Base-by-base conservation (phyloP, 208 protist genomes). In the Balamuthia mandrillaris region DNA sequence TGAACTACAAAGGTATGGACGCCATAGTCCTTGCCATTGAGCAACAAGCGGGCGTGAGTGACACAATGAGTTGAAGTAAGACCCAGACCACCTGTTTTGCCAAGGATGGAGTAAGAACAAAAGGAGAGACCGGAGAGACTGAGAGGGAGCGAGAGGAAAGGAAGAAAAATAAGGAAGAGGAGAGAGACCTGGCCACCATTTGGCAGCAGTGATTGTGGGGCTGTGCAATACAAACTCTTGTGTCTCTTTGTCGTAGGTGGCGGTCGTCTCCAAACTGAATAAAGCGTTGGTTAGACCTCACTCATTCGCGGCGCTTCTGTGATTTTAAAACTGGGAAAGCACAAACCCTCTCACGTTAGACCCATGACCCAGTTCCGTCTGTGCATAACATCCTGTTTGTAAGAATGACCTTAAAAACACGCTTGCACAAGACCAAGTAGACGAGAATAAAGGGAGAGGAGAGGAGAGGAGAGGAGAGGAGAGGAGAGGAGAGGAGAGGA, bases 251-350 rank as follows among this genome's bases (percentile, higher is more conserved):
- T 90, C 81, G 31, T 85, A 94, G 0, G 81, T 88, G 9, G 92
- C 92, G 0, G 85, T 91, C 0, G 92, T 95, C 63, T 94, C 86
- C 29, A 94, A 54, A 6, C n/a, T n/a, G n/a, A n/a, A n/a, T n/a
- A n/a, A n/a, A n/a, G n/a, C n/a, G n/a, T n/a, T n/a, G n/a, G n/a
- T n/a, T n/a, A n/a, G n/a, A n/a, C n/a, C n/a, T n/a, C n/a, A n/a
- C n/a, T n/a, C n/a, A n/a, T n/a, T n/a, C n/a, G n/a, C n/a, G n/a
- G n/a, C n/a, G n/a, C n/a, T n/a, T n/a, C n/a, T n/a, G n/a, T n/a
- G n/a, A n/a, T n/a, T n/a, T n/a, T n/a, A n/a, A n/a, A n/a, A n/a
- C n/a, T n/a, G n/a, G n/a, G n/a, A n/a, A n/a, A n/a, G n/a, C n/a
- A n/a, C n/a, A n/a, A n/a, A n/a, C n/a, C 87, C 89, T 27, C 61